Conservation (phyloP, 805 yeast species). For the Wickerhamomyces tratensis region DNA sequence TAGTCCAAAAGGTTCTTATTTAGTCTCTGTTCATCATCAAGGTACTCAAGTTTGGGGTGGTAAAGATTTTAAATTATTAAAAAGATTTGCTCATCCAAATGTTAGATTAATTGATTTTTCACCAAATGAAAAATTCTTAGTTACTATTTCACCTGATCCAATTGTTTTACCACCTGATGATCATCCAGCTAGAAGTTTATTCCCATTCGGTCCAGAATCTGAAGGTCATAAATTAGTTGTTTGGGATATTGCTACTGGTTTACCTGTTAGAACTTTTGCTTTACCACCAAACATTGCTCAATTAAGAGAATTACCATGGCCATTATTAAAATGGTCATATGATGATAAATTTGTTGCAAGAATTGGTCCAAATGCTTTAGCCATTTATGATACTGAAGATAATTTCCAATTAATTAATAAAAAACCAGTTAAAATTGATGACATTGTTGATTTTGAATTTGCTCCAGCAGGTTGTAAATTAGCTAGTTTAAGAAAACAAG, state of each 20-base stretch:
- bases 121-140: constrained; percentile 83
- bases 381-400: constrained; percentile 73
- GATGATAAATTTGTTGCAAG: constrained; percentile 94
- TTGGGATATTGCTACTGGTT: constrained; percentile 83
- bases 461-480: constrained; percentile 82
- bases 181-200: constrained; percentile 52
- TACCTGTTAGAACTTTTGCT: constrained; percentile 85
- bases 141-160: constrained; percentile 84
- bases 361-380: constrained; percentile 85
- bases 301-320: constrained; percentile 79
- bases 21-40: constrained; percentile 83
- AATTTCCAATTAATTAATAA: constrained; percentile 77
- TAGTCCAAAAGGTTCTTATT: constrained; percentile 88
- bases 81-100: constrained; percentile 78
- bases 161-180: constrained; percentile 60
- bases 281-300: constrained; percentile 63
- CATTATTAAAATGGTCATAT: constrained; percentile 89
- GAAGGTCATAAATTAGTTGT: constrained; percentile 90
- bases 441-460: constrained; percentile 86
- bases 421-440: constrained; percentile 75
- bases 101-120: constrained; percentile 87
- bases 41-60: constrained; percentile 98
- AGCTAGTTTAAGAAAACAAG: constrained; percentile 41
- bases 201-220: constrained; percentile 79
- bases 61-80: constrained; percentile 57